These are phyloP conservation scores for Pichia heedii DNA, from an alignment of 805 yeast genomes.

Conservation along the genomic window DNA sequence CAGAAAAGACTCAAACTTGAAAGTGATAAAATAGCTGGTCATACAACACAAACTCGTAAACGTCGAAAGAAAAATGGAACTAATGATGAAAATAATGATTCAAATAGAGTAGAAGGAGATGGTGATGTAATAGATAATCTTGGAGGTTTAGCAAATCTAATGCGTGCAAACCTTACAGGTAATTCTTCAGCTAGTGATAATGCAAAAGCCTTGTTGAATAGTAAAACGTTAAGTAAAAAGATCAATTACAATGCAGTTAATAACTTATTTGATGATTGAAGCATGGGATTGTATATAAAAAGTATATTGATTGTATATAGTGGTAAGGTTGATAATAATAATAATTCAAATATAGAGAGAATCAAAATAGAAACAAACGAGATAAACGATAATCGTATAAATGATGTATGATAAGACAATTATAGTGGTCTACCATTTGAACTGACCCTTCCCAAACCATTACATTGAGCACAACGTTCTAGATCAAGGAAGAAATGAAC, in stretches of 20 bases:
- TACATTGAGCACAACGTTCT: slow-evolving; percentile 55
- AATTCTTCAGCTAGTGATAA: slow-evolving; percentile 64
- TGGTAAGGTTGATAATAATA: not conserved
- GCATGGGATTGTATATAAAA: not conserved
- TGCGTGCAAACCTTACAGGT: slow-evolving; percentile 35
- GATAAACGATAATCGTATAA: too few species aligned
- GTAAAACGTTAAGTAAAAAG: slow-evolving; percentile 75
- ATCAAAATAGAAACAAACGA: not conserved
- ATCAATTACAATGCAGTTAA: slow-evolving; percentile 81
- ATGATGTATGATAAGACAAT: not conserved
- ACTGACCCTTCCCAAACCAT: slow-evolving; percentile 54
- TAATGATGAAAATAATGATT: slow-evolving; percentile 16
- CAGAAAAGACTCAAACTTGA: slow-evolving; percentile 72
- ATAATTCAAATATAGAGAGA: not conserved
- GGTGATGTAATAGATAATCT: slow-evolving; percentile 5
- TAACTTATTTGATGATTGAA: slow-evolving; percentile 32
- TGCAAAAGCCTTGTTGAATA: slow-evolving; percentile 67
- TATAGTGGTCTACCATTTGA: slow-evolving; percentile 11
- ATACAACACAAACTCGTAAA: slow-evolving; percentile 44
- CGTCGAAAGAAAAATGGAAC: slow-evolving; percentile 27
- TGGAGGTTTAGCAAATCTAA: slow-evolving; percentile 22
- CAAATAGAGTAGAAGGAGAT: slow-evolving; percentile 21
- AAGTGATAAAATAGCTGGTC: slow-evolving; percentile 83
- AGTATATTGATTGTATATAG: not conserved
- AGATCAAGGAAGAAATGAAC: slow-evolving; percentile 48